Base-by-base conservation (phyloP, 2,329 filamentous ascomycete species). In the Byssochlamys sp. region DNA sequence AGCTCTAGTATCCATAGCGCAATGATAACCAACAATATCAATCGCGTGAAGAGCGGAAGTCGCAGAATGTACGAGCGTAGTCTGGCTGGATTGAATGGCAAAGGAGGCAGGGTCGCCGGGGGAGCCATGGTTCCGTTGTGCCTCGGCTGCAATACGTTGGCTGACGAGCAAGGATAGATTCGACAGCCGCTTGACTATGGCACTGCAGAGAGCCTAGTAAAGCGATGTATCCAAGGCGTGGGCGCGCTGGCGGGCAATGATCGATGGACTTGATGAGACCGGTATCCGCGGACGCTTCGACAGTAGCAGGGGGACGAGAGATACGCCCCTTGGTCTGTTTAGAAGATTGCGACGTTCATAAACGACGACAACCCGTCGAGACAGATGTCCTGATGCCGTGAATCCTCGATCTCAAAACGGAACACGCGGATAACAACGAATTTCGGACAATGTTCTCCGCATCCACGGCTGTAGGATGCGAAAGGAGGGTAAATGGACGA, bases 1-100 rank as follows among this genome's bases (percentile, higher is more conserved):
- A 91, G 71, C 51, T 86, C 81, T 5, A 86, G 77, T 35, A 90
- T 66, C 84, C 87, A 95, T 61, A 90, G 81, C 11, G 78, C 75
- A 31, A 88, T 67, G 58, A 95, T 88, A 51, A 86, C 74, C 3
- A 85, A 67, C 24, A 91, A 71, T 12, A 91, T 81, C 19, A 81
- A 73, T 54, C 91, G 84, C 27, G 94, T 96, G 70, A 94, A 91
- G 1, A 97, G 79, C 35, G 94, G 92, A n/a, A 97, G 80, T 53
- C 91, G 86, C 59, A 89, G 79, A 63, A 95, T 68, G 71, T 95
- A 96, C 7, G 89, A 89, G 63, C 90, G 87, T 66, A 91, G 81
- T 64, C 90, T 85, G 60, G 81, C 73, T 31, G 87, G 84, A 74
- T 86, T 91, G 74, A 95, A 86, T 58, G 81, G 78, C 65, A 80